Base-by-base conservation (phyloP, 768 basidiomycete species). In the Crepidotus variabilis region DNA sequence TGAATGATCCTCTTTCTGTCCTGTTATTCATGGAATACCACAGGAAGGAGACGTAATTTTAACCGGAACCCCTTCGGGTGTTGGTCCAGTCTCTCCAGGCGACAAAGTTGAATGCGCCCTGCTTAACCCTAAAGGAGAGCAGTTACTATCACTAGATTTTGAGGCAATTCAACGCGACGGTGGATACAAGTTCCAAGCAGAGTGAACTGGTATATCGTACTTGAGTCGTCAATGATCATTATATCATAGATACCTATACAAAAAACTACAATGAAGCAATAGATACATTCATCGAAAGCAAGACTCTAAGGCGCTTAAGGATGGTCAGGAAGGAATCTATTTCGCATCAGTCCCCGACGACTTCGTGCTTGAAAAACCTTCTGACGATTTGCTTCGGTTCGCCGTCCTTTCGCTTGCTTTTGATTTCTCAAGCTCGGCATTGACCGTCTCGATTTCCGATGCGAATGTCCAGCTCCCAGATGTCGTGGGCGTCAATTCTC, bases 1-100 rank as follows among this genome's bases (percentile, higher is more conserved):
- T 9, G 20, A 2, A 13, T 24, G 7, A 34, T 36, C 21, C 0
- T 32, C 33, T 6, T 28, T 23, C 2, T 16, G 1, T 43, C n/a
- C 23, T 51, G 45, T 33, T 45, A 9, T 14, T 18, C 9, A 28
- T 28, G 28, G 8, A 1, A 47, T 10, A 21, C 4, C 33, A 18
- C 68, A 95, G 91, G 92, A 94, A 70, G 92, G 92, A 11, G 94
- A 97, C 61, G 74, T 96, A n/a, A 75, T 97, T 57, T 76, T 97
- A 33, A 96, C 94, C 0, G 92, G 94, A 5, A 98, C 96, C 1
- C 96, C 96, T 0, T 81, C 88, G 0, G 96, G 96, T 16, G 94
- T 98, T 2, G 93, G 94, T 18, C 84, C 86, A 1, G 67, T 98
- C 54, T 57, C 67, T 0, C 80, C 87, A 1, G 92, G 92, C 0